Evolutionary conservation across 345 rosid genomes (phyloP).

Genomic region (Ceriops zippeliana): DNA sequence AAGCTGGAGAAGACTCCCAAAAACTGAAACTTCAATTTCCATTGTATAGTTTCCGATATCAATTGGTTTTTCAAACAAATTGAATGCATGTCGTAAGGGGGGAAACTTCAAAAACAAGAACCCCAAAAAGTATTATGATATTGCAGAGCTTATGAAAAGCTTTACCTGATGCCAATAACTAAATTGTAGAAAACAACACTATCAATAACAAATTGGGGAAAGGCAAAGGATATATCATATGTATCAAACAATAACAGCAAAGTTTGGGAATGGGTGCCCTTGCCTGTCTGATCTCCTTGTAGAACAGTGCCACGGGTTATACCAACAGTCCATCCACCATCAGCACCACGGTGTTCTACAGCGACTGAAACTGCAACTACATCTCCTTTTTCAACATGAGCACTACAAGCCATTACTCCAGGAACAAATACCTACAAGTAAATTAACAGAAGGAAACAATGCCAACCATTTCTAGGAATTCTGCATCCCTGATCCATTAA

Average conservation of each 20-base stretch:
- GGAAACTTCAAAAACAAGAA: no score
- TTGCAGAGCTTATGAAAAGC: not conserved
- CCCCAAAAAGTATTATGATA: not conserved
- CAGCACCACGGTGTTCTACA: conserved; percentile 61
- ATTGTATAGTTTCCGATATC: no score
- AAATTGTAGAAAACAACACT: not conserved
- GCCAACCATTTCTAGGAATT: conserved; percentile 7
- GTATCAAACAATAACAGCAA: not conserved
- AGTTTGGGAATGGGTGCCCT: conserved; percentile 9
- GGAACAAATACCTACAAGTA: conserved; percentile 81
- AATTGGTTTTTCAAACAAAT: no score
- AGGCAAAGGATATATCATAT: not conserved
- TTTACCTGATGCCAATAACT: not conserved
- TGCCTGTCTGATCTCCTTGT: conserved; percentile 75
- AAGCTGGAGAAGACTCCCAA: no score
- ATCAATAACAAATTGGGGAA: not conserved
- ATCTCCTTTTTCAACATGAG: conserved; percentile 96
- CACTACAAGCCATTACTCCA: conserved; percentile 93
- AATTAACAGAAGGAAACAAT: conserved; percentile 16
- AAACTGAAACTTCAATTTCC: no score
- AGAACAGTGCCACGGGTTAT: conserved; percentile 92
- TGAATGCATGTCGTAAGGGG: no score
- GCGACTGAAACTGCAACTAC: conserved; percentile 93
- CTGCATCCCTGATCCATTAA: not conserved
- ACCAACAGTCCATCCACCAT: conserved; percentile 71